These are phyloP conservation scores for Alternaria sp. DNA, from an alignment of 2,329 filamentous ascomycete genomes.

Conservation along the genomic window DNA sequence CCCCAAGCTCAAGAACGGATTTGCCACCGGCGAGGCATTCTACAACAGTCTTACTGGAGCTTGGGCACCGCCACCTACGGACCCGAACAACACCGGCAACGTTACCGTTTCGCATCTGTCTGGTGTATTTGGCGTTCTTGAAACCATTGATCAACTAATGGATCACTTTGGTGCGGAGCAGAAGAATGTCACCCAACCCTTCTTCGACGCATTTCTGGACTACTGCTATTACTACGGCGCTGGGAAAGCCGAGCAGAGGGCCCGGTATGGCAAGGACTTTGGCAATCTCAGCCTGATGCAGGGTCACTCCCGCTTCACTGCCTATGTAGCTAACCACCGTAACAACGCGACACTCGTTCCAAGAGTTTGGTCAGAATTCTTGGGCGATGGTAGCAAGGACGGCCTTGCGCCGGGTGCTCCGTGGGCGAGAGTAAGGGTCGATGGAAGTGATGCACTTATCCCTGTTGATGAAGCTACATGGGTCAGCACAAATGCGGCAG, in stretches of 20 bases:
- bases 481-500: conserved; percentile 66
- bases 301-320: conserved; percentile 67
- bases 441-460: conserved; percentile 56
- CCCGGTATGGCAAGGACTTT: conserved; percentile 62
- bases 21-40: conserved; percentile 65
- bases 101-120: conserved; percentile 65
- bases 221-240: conserved; percentile 69
- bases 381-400: conserved; percentile 50
- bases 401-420: conserved; percentile 56
- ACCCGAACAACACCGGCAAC: conserved; percentile 62
- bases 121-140: conserved; percentile 67
- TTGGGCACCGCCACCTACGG: conserved; percentile 62
- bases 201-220: conserved; percentile 66
- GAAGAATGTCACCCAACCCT: conserved; percentile 58
- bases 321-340: conserved; percentile 59
- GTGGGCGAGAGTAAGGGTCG: conserved; percentile 52
- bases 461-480: conserved; percentile 65
- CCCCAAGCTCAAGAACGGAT: conserved; percentile 65
- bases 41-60: conserved; percentile 62
- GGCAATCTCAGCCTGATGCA: conserved; percentile 61
- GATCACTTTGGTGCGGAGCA: conserved; percentile 54
- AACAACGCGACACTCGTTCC: conserved; percentile 59
- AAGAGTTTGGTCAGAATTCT: conserved; percentile 66
- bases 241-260: conserved; percentile 58
- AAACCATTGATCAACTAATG: conserved; percentile 66